Percentiles rank a stretch among this genome's conserved stretches.
Evolutionary conservation across 768 basidiomycete species (phyloP).

Genomic region (Mrakia hoshinonis): DNA sequence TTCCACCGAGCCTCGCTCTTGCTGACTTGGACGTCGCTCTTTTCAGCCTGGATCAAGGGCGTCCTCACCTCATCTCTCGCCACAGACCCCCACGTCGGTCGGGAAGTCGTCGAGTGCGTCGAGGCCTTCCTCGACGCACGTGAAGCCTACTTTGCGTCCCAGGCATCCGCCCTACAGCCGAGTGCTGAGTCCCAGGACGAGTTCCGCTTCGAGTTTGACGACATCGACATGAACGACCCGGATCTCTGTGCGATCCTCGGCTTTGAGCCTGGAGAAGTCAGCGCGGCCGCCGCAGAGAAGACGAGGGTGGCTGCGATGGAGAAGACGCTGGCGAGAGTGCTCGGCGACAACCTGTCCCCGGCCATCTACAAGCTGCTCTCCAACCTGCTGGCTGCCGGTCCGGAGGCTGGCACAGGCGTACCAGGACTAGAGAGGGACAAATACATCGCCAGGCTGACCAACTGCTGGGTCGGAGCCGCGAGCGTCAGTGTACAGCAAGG

Average conservation of each 20-base stretch:
- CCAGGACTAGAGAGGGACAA: conserved; percentile 40
- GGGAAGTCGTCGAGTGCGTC: conserved; percentile 54
- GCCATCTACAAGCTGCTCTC: conserved; percentile 52
- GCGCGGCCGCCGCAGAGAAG: neutral
- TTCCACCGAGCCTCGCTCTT: neutral
- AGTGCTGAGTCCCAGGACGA: conserved; percentile 56
- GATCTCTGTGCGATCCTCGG: conserved; percentile 46
- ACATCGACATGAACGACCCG: conserved; percentile 42
- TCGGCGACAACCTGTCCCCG: conserved; percentile 43
- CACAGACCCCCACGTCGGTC: conserved; percentile 48
- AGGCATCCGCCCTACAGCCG: conserved; percentile 27
- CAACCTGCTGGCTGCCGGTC: conserved; percentile 51
- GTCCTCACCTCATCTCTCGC: conserved; percentile 47
- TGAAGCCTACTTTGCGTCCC: conserved; percentile 46
- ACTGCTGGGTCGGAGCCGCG: conserved; percentile 67
- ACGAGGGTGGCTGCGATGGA: conserved; percentile 7
- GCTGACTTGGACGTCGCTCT: neutral
- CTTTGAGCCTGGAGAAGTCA: neutral
- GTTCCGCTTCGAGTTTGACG: conserved; percentile 49
- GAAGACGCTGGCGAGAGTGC: conserved; percentile 7
- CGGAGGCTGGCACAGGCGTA: conserved; percentile 50
- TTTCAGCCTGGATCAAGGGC: conserved; percentile 52
- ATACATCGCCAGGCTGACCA: conserved; percentile 54
- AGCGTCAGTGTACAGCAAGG: conserved; percentile 53
- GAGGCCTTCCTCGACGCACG: conserved; percentile 57